phyloP scores from a whole-genome alignment of 768 basidiomycete genomes.

The Pleurotus sapidus region DNA sequence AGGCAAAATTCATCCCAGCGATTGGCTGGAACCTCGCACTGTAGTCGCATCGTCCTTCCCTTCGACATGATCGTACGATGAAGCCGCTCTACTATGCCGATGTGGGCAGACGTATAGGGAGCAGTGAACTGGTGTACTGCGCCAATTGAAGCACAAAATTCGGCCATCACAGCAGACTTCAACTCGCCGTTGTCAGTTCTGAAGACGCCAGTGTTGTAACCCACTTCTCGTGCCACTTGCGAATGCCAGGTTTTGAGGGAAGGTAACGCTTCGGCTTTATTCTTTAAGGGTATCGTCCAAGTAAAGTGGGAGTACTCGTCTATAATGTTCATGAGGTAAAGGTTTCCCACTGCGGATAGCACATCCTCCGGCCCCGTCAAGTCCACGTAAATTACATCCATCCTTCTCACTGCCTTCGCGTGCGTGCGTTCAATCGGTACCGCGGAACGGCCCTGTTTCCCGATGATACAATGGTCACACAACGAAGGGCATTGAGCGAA shows the following conservation, averaged over 20 bases:
- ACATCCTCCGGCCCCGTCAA: constrained; percentile 12
- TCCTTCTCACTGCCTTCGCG: not conserved
- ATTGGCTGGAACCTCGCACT: constrained; percentile 18
- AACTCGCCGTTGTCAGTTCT: constrained; percentile 21
- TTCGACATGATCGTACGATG: constrained; percentile 31
- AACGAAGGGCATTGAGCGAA: constrained; percentile 8
- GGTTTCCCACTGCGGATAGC: constrained; percentile 13
- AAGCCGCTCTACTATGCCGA: constrained; percentile 30
- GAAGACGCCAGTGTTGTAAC: constrained; percentile 7
- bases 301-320: constrained; percentile 31
- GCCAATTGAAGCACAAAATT: constrained; percentile 14
- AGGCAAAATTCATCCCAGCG: constrained; percentile 17
- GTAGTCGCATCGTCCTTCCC: constrained; percentile 23
- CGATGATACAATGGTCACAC: constrained; percentile 14
- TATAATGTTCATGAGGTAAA: constrained; percentile 31
- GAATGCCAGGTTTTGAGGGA: constrained; percentile 24
- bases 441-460: constrained; percentile 12
- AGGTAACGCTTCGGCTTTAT: constrained; percentile 23
- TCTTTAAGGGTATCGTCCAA: too few species aligned
- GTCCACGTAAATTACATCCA: constrained; percentile 11
- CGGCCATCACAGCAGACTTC: constrained; percentile 15
- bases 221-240: constrained; percentile 13
- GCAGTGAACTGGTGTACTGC: constrained; percentile 19
- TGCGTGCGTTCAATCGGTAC: constrained; percentile 10
- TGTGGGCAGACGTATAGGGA: constrained; percentile 33